These are phyloP conservation scores for barrel medic (Medicago truncatula) DNA, from an alignment of 306 rosid species.

Conservation along the genomic window MtrunA17r5.0-ANR NC_053048.1:51401501-51402000, in stretches of 20 bases:
- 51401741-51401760: conserved; percentile 39
- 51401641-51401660: conserved; percentile 37
- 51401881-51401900: too few species aligned
- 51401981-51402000: too few species aligned
- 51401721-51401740: conserved; percentile 36
- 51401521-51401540: conserved; percentile 40
- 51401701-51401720: conserved; percentile 51
- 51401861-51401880: too few species aligned
- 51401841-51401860: too few species aligned
- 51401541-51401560: neutral
- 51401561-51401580: conserved; percentile 47
- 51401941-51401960: too few species aligned
- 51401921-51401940: too few species aligned
- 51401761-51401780: conserved; percentile 57
- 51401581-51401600: conserved; percentile 33
- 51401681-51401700: conserved; percentile 70
- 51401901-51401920: too few species aligned
- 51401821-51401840: neutral
- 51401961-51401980: too few species aligned
- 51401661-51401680: conserved; percentile 88
- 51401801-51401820: conserved; percentile 5
- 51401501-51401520: conserved; percentile 45
- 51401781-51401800: conserved; percentile 2
- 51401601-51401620: neutral
- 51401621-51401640: conserved; percentile 7